Percentiles rank a stretch among this genome's conserved stretches.
Evolutionary conservation across 768 basidiomycete species (phyloP).

Genomic region (Leucocoprinus sp.): DNA sequence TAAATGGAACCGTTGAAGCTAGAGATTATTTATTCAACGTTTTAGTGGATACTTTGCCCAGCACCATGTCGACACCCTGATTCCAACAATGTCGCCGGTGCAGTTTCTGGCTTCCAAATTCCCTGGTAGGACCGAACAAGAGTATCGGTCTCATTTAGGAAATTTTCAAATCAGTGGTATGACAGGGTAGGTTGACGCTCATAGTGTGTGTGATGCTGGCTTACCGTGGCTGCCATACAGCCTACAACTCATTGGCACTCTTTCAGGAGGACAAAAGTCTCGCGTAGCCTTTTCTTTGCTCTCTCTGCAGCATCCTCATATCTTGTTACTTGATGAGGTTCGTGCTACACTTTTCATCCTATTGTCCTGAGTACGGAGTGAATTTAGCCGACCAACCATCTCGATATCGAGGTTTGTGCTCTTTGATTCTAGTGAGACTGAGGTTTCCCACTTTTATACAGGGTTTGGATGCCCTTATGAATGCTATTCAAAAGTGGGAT

Average conservation of each 20-base stretch:
- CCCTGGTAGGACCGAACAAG: constrained; percentile 93
- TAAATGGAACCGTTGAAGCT: not conserved
- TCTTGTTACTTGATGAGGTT: constrained; percentile 91
- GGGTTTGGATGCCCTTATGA: constrained; percentile 94
- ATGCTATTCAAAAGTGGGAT: constrained; percentile 71
- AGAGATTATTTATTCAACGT: not conserved
- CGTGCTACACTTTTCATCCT: constrained; percentile 16
- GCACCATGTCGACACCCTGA: constrained; percentile 90
- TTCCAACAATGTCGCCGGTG: constrained; percentile 81
- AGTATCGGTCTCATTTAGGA: constrained; percentile 90
- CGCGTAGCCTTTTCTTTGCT: constrained; percentile 88
- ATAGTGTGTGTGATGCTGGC: not conserved
- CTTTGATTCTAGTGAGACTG: constrained; percentile 1
- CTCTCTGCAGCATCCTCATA: constrained; percentile 83
- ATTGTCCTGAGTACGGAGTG: constrained; percentile 1
- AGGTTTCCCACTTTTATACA: constrained; percentile 6
- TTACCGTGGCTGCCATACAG: constrained; percentile 25
- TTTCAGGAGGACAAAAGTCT: constrained; percentile 94
- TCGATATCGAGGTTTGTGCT: constrained; percentile 76
- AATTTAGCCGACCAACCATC: constrained; percentile 80
- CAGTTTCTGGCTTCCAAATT: constrained; percentile 87
- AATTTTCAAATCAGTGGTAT: constrained; percentile 97
- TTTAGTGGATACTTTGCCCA: constrained; percentile 86
- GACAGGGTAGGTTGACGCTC: constrained; percentile 56
- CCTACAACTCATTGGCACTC: constrained; percentile 82